Evolutionary conservation across 768 basidiomycete species (phyloP).

Genomic region (Hydnum rufescens): DNA sequence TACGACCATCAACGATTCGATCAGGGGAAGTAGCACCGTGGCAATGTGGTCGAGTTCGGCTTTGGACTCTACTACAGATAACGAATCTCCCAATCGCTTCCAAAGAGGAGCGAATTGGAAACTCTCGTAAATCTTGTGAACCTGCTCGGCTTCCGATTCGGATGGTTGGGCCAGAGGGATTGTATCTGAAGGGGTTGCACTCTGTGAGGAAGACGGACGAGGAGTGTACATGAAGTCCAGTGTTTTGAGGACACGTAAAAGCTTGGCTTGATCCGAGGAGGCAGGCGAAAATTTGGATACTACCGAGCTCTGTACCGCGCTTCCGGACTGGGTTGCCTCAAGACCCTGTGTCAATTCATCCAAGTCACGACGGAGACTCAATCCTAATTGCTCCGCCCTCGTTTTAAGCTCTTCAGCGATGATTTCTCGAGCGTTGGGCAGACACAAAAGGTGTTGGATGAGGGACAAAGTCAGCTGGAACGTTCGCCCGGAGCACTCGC

Average conservation of each 20-base stretch:
- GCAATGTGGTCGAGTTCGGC: constrained; percentile 72
- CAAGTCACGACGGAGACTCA: constrained; percentile 51
- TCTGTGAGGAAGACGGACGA: constrained; percentile 23
- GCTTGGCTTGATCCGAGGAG: constrained; percentile 89
- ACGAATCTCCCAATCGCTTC: constrained; percentile 76
- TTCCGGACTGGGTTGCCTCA: constrained; percentile 29
- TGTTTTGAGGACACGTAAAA: constrained; percentile 86
- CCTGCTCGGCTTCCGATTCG: constrained; percentile 39
- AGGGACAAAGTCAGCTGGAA: constrained; percentile 84
- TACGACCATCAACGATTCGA: constrained; percentile 95
- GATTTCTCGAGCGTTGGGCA: constrained; percentile 74
- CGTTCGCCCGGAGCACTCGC: constrained; percentile 91
- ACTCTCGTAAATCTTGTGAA: constrained; percentile 73
- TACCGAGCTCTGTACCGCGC: constrained; percentile 41
- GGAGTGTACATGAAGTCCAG: constrained; percentile 92
- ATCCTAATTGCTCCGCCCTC: constrained; percentile 78
- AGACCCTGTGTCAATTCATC: constrained; percentile 52
- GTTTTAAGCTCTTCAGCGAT: constrained; percentile 72
- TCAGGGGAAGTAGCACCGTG: constrained; percentile 79
- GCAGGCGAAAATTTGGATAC: constrained; percentile 85
- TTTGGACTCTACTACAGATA: constrained; percentile 62
- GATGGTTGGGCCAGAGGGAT: constrained; percentile 1
- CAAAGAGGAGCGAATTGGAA: constrained; percentile 83
- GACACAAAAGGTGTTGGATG: constrained; percentile 79
- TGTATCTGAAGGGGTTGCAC: no score